These are phyloP conservation scores for Bigelowiella natans DNA, from an alignment of 78 protist species.

Conservation along the genomic window DNA sequence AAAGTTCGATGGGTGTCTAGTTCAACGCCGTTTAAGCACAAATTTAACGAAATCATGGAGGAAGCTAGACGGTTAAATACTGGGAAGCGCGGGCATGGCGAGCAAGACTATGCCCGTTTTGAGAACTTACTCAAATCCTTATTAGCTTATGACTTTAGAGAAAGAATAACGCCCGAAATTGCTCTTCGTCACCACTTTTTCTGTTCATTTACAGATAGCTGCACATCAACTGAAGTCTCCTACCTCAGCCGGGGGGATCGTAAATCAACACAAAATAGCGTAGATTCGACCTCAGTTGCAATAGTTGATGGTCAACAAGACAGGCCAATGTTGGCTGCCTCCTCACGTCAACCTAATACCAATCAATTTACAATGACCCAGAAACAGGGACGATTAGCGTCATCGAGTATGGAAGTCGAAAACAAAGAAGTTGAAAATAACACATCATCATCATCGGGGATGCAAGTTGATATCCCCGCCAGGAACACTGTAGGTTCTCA, in stretches of 20 bases:
- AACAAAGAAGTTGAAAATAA: no score
- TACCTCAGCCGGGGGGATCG: not conserved
- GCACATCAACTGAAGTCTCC: not conserved
- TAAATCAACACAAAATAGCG: no score
- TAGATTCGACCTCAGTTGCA: no score
- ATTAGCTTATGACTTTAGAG: slow-evolving; percentile 62
- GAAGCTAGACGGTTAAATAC: not conserved
- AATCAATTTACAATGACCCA: no score
- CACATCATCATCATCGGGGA: no score
- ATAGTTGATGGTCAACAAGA: no score
- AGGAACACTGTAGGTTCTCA: no score
- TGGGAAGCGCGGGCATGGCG: not conserved
- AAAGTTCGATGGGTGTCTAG: not conserved
- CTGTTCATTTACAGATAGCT: not conserved
- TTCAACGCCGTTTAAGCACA: not conserved
- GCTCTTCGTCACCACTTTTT: slow-evolving; percentile 39
- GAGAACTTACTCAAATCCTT: slow-evolving; percentile 52
- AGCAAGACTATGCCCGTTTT: slow-evolving; percentile 48
- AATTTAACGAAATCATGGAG: not conserved
- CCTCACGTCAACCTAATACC: no score
- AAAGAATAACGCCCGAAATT: slow-evolving; percentile 56
- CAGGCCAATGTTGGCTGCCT: no score
- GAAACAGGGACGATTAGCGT: no score
- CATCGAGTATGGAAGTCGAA: no score
- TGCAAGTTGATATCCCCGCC: no score